These are phyloP conservation scores for Cucumis hystrix DNA, from an alignment of 306 rosid species.

Conservation along the genomic window DNA sequence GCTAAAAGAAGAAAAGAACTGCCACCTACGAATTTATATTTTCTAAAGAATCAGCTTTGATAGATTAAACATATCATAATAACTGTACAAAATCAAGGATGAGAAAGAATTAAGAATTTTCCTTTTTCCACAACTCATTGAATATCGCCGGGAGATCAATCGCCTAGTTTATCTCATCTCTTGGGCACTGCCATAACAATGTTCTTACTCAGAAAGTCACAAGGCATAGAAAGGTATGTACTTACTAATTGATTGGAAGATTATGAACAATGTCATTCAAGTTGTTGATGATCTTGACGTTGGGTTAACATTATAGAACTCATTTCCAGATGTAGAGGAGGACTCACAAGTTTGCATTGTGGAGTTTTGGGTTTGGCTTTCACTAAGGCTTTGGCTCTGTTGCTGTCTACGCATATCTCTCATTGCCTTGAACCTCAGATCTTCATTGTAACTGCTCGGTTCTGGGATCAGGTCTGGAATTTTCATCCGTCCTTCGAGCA, in stretches of 20 bases:
- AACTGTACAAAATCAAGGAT: not conserved
- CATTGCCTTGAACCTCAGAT: slow-evolving; percentile 66
- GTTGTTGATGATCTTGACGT: slow-evolving; percentile 5
- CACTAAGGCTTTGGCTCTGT: slow-evolving; percentile 18
- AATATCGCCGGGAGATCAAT: not conserved
- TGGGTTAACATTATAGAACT: slow-evolving; percentile 14
- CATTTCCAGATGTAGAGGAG: slow-evolving; percentile 20
- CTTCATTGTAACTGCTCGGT: slow-evolving; percentile 25
- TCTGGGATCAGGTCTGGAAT: slow-evolving; percentile 40
- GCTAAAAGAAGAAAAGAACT: too few relatives aligned
- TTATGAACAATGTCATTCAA: not conserved
- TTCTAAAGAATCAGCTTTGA: not conserved
- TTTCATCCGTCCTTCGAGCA: slow-evolving; percentile 40
- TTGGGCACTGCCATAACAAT: not conserved
- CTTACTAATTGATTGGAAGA: not conserved
- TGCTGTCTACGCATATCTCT: slow-evolving; percentile 37
- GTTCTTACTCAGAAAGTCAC: not conserved
- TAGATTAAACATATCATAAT: not conserved
- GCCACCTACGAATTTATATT: too few relatives aligned
- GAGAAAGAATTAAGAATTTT: not conserved
- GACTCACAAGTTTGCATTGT: slow-evolving; percentile 21
- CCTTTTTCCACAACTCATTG: not conserved
- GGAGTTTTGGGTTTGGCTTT: slow-evolving; percentile 27
- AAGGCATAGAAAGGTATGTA: not conserved
- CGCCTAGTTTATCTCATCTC: not conserved